Conservation (phyloP, 495 filamentous ascomycete species). For the Wilcoxina mikolae region DNA sequence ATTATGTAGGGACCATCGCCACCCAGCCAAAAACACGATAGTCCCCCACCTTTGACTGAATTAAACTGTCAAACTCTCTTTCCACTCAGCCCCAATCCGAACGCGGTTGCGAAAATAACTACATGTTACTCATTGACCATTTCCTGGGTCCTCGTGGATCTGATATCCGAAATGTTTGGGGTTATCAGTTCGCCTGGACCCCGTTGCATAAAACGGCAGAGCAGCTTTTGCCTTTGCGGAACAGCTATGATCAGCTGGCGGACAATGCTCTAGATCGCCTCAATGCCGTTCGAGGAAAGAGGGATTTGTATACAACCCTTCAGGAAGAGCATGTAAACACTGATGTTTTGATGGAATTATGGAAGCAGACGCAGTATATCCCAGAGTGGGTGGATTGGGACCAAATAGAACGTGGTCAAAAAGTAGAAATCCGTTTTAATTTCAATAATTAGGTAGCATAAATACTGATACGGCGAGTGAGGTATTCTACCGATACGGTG, state of each 20-base stretch:
- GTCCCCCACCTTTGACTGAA: background rate
- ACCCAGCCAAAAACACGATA: background rate
- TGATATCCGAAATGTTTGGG: conserved; percentile 39
- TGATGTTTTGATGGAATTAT: conserved; percentile 44
- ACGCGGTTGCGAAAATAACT: too few species aligned
- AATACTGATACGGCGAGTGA: conserved; percentile 16
- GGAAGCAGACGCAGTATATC: conserved; percentile 52
- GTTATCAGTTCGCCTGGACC: conserved; percentile 56
- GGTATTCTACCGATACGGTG: conserved; percentile 59
- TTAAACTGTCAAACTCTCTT: background rate
- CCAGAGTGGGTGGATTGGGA: conserved; percentile 74
- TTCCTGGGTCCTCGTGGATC: background rate
- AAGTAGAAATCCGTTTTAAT: conserved; percentile 29
- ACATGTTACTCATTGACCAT: background rate
- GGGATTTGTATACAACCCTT: conserved; percentile 51
- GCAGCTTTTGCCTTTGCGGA: conserved; percentile 44
- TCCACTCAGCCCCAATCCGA: background rate
- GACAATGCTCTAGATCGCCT: conserved; percentile 49
- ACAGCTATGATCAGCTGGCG: conserved; percentile 53
- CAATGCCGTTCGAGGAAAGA: conserved; percentile 35
- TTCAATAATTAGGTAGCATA: background rate
- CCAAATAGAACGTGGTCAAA: conserved; percentile 56
- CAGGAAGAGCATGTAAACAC: conserved; percentile 43
- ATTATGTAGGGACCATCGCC: background rate
- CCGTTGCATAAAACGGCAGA: conserved; percentile 47